A percentile compares a stretch with the other conserved stretches of the same genome.
Conservation (phyloP, 1,284 basidiomycete genomes). For the Thecaphora thlaspeos region DNA sequence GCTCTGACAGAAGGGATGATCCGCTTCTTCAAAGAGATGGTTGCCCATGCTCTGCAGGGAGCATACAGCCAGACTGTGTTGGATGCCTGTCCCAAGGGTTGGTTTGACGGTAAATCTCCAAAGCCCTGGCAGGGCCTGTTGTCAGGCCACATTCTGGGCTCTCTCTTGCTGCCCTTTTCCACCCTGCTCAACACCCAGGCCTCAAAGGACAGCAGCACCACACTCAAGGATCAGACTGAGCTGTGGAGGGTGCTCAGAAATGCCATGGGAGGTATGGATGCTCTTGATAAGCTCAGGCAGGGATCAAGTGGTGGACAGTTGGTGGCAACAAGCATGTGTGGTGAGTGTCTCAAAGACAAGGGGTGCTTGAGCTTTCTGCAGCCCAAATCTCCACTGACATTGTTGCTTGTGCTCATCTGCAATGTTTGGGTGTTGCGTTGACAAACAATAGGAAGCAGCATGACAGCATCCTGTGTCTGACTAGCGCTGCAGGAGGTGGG, state of each 20-base stretch:
- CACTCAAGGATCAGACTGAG: conserved; percentile 51
- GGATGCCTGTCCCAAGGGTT: conserved; percentile 80
- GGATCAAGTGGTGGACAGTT: conserved; percentile 40
- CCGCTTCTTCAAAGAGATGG: conserved; percentile 77
- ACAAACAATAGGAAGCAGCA: too few relatives aligned
- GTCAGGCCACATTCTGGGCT: conserved; percentile 89
- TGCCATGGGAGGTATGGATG: conserved; percentile 63
- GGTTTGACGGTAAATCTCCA: conserved; percentile 72
- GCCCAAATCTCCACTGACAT: too few relatives aligned
- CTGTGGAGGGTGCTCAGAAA: conserved; percentile 64
- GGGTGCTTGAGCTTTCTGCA: too few relatives aligned
- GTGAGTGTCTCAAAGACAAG: too few relatives aligned
- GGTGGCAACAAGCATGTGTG: conserved; percentile 54
- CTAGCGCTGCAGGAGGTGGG: conserved; percentile 74
- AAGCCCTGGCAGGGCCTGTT: conserved; percentile 85
- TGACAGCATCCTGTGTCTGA: conserved; percentile 94
- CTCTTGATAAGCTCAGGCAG: conserved; percentile 51
- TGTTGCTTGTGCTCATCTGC: too few relatives aligned
- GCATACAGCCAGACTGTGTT: conserved; percentile 71
- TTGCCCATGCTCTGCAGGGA: conserved; percentile 68
- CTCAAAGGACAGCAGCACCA: conserved; percentile 57
- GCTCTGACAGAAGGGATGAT: conserved; percentile 63
- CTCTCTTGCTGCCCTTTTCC: conserved; percentile 80
- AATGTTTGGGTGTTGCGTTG: too few relatives aligned
- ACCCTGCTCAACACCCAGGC: conserved; percentile 66